Conservation (phyloP, 257 asterid genomes). For the Jaltomata sinuosa region DNA sequence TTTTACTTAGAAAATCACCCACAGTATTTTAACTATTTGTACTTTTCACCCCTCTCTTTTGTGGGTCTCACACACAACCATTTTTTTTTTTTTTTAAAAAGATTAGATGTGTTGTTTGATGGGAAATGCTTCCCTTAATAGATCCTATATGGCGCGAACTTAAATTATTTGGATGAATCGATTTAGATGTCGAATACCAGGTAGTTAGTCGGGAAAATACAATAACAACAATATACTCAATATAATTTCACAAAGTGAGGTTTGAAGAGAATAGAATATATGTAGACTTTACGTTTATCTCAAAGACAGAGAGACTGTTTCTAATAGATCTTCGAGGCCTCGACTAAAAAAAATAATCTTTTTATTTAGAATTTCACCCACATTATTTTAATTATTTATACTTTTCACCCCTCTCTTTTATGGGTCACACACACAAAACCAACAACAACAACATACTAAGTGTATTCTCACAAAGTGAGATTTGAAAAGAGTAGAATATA, state of each 20-base stretch:
- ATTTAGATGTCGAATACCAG: not conserved
- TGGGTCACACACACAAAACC: not conserved
- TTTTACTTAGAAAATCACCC: too few relatives aligned
- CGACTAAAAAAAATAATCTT: not conserved
- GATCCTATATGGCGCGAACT: fast-evolving
- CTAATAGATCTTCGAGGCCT: not conserved
- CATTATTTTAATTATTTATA: not conserved
- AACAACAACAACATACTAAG: too few relatives aligned
- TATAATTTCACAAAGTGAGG: not conserved
- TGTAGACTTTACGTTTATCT: too few relatives aligned
- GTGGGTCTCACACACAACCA: too few relatives aligned
- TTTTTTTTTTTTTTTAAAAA: too few relatives aligned
- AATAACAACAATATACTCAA: not conserved
- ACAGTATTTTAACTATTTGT: not conserved
- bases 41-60: not conserved
- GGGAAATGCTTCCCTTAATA: not conserved
- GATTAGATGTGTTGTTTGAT: not conserved
- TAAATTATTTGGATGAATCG: not conserved
- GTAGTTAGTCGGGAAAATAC: not conserved
- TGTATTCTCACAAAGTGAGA: too few relatives aligned
- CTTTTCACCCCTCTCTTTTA: not conserved
- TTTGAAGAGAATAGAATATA: too few relatives aligned
- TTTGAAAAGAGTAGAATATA: too few relatives aligned
- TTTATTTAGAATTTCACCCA: not conserved
- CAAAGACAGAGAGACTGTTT: too few relatives aligned